Conservation (phyloP, 306 rosid genomes). For the Lagenaria siceraria region DNA sequence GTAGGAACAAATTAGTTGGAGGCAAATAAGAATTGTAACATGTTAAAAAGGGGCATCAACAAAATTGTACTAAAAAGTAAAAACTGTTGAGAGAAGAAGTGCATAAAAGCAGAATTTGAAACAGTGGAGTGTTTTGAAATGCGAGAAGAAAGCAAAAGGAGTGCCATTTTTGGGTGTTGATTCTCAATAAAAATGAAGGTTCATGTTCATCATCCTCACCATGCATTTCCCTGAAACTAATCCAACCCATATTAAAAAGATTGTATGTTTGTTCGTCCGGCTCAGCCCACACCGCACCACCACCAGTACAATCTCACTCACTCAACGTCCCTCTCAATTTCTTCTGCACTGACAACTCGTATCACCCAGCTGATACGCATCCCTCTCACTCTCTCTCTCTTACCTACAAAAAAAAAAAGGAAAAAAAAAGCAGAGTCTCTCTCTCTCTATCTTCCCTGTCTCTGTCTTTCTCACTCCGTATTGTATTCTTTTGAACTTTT, state of each 20-base stretch:
- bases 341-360: constrained; percentile 39
- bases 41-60: neutral
- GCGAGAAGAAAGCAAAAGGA: neutral
- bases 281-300: neutral
- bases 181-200: neutral
- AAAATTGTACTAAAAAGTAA: neutral
- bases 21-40: neutral
- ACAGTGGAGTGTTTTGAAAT: neutral
- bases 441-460: neutral
- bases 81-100: neutral
- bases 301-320: neutral
- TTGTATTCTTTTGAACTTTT: constrained; percentile 7
- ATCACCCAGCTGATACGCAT: constrained; percentile 16
- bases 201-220: neutral
- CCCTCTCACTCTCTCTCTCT: constrained; percentile 12
- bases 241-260: neutral
- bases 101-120: neutral
- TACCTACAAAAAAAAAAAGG: neutral
- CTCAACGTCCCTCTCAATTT: constrained; percentile 13
- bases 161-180: neutral
- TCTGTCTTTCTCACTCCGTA: neutral
- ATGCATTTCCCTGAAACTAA: neutral
- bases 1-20: neutral
- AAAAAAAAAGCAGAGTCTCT: neutral
- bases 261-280: neutral